Percentiles rank a stretch among this genome's conserved stretches.
Evolutionary conservation across 78 protist genomes (phyloP).

Genomic region (Dictyostelium brefeldianum): DNA sequence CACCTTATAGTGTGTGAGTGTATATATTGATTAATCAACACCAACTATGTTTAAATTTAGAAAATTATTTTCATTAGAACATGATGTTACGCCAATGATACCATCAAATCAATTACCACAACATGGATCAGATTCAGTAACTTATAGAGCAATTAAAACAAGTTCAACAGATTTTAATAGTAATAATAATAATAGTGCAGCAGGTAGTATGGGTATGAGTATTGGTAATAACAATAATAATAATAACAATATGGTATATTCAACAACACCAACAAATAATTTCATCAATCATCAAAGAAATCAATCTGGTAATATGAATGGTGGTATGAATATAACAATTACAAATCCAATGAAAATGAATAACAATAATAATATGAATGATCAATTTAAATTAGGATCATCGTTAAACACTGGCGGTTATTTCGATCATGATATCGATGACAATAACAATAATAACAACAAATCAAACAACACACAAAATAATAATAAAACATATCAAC

Average conservation of each 20-base stretch:
- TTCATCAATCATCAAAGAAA: slow-evolving; percentile 10
- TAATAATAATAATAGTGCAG: not conserved
- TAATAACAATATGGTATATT: not conserved
- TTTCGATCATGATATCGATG: not conserved
- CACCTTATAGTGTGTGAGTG: too few relatives aligned
- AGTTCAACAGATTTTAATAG: not conserved
- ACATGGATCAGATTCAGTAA: not conserved
- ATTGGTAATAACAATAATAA: not conserved
- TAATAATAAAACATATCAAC: not conserved
- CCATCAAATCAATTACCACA: slow-evolving; percentile 60
- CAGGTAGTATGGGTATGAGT: not conserved
- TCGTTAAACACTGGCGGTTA: not conserved
- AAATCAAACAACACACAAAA: not conserved
- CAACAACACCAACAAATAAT: slow-evolving; percentile 14
- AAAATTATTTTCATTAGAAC: slow-evolving; percentile 55
- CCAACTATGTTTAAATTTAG: slow-evolving; percentile 56
- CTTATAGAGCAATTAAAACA: not conserved
- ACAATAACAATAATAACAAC: not conserved
- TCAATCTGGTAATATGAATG: not conserved
- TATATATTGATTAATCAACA: too few relatives aligned
- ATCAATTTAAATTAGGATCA: not conserved
- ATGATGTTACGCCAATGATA: slow-evolving; percentile 65
- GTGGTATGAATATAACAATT: not conserved
- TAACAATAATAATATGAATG: not conserved
- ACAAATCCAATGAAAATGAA: not conserved